phyloP scores from a whole-genome alignment of 805 yeast genomes.

The Candida xyloterini region DNA sequence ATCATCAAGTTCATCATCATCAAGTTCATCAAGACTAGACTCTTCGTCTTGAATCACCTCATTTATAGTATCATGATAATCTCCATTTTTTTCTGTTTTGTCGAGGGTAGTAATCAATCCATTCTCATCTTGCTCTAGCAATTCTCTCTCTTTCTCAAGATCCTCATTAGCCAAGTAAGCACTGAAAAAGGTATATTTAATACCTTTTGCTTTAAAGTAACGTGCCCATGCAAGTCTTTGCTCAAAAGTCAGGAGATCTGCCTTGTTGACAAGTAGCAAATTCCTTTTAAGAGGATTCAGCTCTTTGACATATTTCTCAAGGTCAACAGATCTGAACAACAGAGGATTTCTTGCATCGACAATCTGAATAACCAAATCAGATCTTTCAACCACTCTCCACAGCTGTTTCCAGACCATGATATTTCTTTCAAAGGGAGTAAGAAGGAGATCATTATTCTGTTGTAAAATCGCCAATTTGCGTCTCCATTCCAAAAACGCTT shows the following conservation, averaged over 20 bases:
- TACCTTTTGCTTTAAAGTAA: conserved; percentile 65
- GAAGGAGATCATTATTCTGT: conserved; percentile 76
- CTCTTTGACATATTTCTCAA: conserved; percentile 76
- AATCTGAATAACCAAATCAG: conserved; percentile 91
- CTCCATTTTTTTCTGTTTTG: not conserved
- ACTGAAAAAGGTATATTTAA: conserved; percentile 86
- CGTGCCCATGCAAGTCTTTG: conserved; percentile 89
- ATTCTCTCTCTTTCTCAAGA: conserved; percentile 59
- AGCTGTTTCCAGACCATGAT: conserved; percentile 97
- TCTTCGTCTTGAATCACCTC: conserved; percentile 16
- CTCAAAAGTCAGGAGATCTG: conserved; percentile 74
- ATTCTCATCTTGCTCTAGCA: conserved; percentile 1
- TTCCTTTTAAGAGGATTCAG: conserved; percentile 73
- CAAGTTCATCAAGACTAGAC: conserved; percentile 22
- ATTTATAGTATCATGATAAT: conserved; percentile 3
- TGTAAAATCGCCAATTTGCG: conserved; percentile 81
- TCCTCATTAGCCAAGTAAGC: conserved; percentile 81
- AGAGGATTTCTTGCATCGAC: conserved; percentile 97
- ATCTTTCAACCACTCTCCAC: conserved; percentile 96
- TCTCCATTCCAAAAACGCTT: conserved; percentile 93
- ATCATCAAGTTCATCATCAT: conserved; percentile 12
- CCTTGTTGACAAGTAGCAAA: conserved; percentile 84
- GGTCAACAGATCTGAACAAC: conserved; percentile 82
- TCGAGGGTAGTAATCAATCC: not conserved
- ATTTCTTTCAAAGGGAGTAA: conserved; percentile 97